These are phyloP conservation scores for Alloascoidea hylecoeti DNA, from an alignment of 805 yeast genomes.

Conservation along the genomic window DNA sequence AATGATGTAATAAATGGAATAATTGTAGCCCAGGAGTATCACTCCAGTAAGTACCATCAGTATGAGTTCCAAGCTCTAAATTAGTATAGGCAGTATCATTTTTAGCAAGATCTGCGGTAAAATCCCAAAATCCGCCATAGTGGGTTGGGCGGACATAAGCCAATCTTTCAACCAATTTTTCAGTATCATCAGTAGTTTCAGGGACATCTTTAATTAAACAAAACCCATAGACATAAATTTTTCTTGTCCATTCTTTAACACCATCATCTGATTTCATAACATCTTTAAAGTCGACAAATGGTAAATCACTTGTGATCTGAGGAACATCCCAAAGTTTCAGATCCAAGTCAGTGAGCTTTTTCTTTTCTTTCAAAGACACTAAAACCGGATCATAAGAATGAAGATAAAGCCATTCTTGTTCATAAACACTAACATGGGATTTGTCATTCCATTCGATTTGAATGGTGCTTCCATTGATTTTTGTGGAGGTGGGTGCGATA, in stretches of 20 bases:
- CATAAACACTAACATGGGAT: conserved; percentile 24
- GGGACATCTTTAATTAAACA: conserved; percentile 50
- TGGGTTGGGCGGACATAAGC: conserved; percentile 55
- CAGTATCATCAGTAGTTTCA: conserved; percentile 41
- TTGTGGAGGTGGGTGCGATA: neutral
- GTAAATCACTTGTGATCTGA: conserved; percentile 24
- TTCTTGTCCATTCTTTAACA: conserved; percentile 38
- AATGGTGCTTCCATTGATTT: conserved; percentile 9
- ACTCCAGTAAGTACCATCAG: conserved; percentile 67
- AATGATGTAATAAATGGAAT: conserved; percentile 47
- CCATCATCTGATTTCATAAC: conserved; percentile 31
- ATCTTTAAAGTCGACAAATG: conserved; percentile 31
- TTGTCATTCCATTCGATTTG: conserved; percentile 23
- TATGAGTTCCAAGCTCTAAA: conserved; percentile 47
- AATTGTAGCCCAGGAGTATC: conserved; percentile 61
- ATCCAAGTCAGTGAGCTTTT: conserved; percentile 16
- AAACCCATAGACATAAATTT: conserved; percentile 44
- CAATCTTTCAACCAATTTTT: conserved; percentile 38
- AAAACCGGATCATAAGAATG: conserved; percentile 40
- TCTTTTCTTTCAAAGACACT: conserved; percentile 14
- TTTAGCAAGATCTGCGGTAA: conserved; percentile 52
- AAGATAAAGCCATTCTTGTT: conserved; percentile 25
- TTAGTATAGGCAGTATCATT: conserved; percentile 65
- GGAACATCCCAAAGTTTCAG: conserved; percentile 29
- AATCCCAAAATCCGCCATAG: conserved; percentile 75